Conservation (phyloP, 1,139 yeast species). For the Saccharomycopsis crataegensis region DNA sequence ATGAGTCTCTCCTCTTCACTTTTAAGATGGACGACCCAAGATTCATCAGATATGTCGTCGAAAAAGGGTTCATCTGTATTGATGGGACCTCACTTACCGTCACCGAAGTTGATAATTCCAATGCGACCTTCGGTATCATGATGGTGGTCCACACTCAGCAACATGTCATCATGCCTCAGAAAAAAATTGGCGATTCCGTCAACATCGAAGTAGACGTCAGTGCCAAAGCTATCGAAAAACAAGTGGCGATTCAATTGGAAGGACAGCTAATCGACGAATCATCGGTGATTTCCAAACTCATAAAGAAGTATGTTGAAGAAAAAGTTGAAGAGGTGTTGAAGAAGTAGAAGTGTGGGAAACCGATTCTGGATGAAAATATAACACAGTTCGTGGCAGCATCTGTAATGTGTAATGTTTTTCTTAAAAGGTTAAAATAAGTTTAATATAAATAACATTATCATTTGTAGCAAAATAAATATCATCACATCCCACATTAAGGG, state of each 20-base stretch:
- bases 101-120: conserved; percentile 57
- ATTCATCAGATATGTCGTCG: conserved; percentile 71
- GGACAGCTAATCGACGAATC: conserved; percentile 24
- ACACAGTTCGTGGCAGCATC: too few relatives aligned
- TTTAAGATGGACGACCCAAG: conserved; percentile 62
- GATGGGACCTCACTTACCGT: conserved; percentile 96
- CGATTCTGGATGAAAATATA: too few relatives aligned
- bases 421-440: too few relatives aligned
- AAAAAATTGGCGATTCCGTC: conserved; percentile 55
- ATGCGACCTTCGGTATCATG: conserved; percentile 68
- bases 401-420: too few relatives aligned
- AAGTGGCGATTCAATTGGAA: conserved; percentile 51
- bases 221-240: conserved; percentile 87
- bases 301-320: conserved; percentile 45
- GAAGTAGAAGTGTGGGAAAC: neutral
- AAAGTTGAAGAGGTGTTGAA: conserved; percentile 24
- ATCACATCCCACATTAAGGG: too few relatives aligned
- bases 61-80: conserved; percentile 84
- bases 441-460: too few relatives aligned
- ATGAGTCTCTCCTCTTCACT: conserved; percentile 70
- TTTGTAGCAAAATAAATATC: too few relatives aligned
- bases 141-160: conserved; percentile 88
- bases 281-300: conserved; percentile 34
- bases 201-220: conserved; percentile 92
- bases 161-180: conserved; percentile 66